Percentiles rank a stretch among this genome's conserved stretches.
phyloP scores from a whole-genome alignment of 139 green algal genomes.

The Yamagishiella unicocca region DNA sequence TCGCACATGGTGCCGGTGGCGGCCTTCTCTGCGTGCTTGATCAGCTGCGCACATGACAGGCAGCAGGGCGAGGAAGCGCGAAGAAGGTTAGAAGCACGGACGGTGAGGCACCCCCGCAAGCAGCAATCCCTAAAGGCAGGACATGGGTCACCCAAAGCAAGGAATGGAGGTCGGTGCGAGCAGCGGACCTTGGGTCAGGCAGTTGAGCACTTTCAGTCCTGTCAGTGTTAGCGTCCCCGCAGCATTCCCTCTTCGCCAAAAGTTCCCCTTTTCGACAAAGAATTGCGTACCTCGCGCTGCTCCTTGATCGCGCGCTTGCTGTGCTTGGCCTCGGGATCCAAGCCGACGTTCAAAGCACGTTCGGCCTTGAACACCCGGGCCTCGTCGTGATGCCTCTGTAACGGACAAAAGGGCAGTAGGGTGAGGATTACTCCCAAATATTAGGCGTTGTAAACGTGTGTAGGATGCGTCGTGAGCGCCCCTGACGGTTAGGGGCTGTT shows the following conservation, averaged over 20 bases:
- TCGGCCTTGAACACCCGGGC: conserved; percentile 2
- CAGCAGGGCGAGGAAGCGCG: not conserved
- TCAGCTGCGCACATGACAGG: not conserved
- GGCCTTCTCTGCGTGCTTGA: conserved; percentile 43
- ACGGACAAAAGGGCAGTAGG: not conserved
- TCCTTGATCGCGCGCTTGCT: conserved; percentile 50
- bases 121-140: no score
- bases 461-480: no score
- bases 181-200: no score
- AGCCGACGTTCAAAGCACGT: conserved; percentile 10
- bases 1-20: conserved; percentile 11
- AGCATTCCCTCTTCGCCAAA: not conserved
- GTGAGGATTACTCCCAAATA: no score
- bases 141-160: not conserved
- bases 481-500: no score
- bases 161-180: not conserved
- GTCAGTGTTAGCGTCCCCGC: not conserved
- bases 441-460: no score
- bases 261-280: not conserved
- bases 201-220: not conserved
- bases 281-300: conserved; percentile 1
- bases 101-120: no score
- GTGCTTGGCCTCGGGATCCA: conserved; percentile 31
- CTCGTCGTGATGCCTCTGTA: conserved; percentile 15
- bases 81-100: not conserved